These are phyloP conservation scores for Hymenoscyphus repandus DNA, from an alignment of 2,329 filamentous ascomycete genomes.

Conservation along the genomic window DNA sequence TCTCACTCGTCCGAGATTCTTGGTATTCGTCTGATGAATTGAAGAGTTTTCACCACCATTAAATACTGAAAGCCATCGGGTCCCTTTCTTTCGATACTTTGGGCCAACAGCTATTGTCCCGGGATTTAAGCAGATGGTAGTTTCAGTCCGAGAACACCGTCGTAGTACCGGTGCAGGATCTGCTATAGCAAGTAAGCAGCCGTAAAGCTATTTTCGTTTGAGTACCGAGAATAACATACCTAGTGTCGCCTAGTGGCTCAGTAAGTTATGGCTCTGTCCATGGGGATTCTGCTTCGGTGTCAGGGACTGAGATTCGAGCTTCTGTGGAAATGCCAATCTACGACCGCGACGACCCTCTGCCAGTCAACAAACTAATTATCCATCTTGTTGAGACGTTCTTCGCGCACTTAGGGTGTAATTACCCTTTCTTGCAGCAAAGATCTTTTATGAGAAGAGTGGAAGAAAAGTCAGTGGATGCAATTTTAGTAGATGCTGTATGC, in stretches of 20 bases:
- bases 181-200: constrained; percentile 16
- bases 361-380: constrained; percentile 70
- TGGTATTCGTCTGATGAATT: background rate
- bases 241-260: constrained; percentile 26
- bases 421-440: constrained; percentile 71
- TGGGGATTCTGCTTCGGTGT: constrained; percentile 19
- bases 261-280: constrained; percentile 19
- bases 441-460: constrained; percentile 71
- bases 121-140: constrained; percentile 89
- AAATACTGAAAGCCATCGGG: constrained; percentile 54
- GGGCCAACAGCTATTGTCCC: constrained; percentile 87
- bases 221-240: constrained; percentile 3
- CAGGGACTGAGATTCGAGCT: constrained; percentile 20
- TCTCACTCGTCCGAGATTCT: background rate
- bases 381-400: constrained; percentile 80
- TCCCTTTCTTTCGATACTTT: constrained; percentile 88
- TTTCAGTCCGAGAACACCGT: constrained; percentile 63
- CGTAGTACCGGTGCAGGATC: constrained; percentile 42
- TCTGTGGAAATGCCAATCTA: constrained; percentile 60
- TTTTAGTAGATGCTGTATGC: constrained; percentile 82
- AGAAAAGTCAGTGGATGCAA: constrained; percentile 76
- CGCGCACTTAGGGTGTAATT: constrained; percentile 75
- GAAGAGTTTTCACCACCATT: constrained; percentile 32
- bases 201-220: background rate
- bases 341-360: constrained; percentile 63